Evolutionary conservation across 768 basidiomycete genomes (phyloP), one percentile per base, ranked within the genome.

Genomic region (Boletus vinaceobasis): DNA sequence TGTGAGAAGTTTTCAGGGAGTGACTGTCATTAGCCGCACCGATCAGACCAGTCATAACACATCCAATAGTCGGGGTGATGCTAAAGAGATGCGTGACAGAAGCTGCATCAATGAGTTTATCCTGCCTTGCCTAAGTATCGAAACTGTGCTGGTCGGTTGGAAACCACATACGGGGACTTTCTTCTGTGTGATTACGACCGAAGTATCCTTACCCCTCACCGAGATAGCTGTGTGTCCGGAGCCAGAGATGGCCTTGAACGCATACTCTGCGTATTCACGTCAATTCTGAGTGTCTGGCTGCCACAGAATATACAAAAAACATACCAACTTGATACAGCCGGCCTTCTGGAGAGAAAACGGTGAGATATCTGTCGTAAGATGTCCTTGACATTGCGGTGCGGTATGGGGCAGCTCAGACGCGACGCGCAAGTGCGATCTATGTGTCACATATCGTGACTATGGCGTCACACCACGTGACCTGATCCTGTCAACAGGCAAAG

Each of bases 171-270:
- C 96, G 27, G 97, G 93, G 36, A 99, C 88, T 78, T 98, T 98
- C 77, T 93, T 93, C 77, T 98, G 97, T 21, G 96, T 98, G 64
- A 99, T 94, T 39, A 98, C 90, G 8, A 98, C 94, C 5, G 88
- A 81, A 6, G 94, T 96, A 63, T 98, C 95, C 71, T 91, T 91
- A 17, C 97, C 97, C 65, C 96, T 78, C 43, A 98, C 89, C 17
- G 95, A 82, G 48, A 99, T 81, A 1, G 96, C 85, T 2, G 97
- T 98, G 66, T 98, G 93, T 1, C 94, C 96, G 1, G 94, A 93
- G 52, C 93, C 93, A 58, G 94, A 93, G 71, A 98, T 98, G 45
- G 97, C 97, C 74, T 98, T 99, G 87, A 98, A 98, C 27, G 97
- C 96, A 80, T 98, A 98, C 77, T 98, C 95, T 98, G 29, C 49